Conservation (phyloP, 495 filamentous ascomycete genomes). For the Trichoderma erinaceum region DNA sequence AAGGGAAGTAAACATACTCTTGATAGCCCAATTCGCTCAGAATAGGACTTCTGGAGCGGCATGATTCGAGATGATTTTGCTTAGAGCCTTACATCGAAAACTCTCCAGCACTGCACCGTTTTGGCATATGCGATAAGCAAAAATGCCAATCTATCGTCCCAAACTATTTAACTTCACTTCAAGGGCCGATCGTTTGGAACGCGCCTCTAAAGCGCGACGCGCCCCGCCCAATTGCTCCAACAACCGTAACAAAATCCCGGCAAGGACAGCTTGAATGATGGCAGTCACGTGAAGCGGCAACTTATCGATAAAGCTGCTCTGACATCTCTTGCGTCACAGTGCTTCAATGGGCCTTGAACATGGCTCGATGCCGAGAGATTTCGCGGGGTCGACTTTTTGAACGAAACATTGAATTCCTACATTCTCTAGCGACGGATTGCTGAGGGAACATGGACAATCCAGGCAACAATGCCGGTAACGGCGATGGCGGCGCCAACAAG, state of each 20-base stretch:
- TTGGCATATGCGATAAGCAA: neutral
- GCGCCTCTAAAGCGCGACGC: slow-evolving; percentile 12
- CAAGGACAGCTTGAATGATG: neutral
- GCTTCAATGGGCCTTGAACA: neutral
- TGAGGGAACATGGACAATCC: neutral
- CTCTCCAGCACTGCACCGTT: neutral
- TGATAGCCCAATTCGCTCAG: slow-evolving; percentile 20
- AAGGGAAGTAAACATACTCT: slow-evolving; percentile 19
- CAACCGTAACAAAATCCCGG: neutral
- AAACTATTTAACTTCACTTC: neutral
- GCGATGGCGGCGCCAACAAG: neutral
- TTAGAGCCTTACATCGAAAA: slow-evolving; percentile 1
- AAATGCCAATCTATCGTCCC: neutral
- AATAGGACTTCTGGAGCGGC: slow-evolving; percentile 18
- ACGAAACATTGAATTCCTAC: neutral
- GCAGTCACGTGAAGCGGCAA: neutral
- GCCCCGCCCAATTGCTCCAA: neutral
- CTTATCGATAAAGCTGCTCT: slow-evolving; percentile 10
- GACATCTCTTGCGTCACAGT: slow-evolving; percentile 6
- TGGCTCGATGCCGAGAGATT: neutral
- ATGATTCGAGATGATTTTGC: slow-evolving; percentile 7
- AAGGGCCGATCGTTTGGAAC: neutral
- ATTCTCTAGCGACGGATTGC: too few species aligned
- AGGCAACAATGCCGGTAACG: neutral
- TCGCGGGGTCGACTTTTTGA: neutral